Evolutionary conservation across 2,329 filamentous ascomycete genomes (phyloP), one percentile per base, ranked within the genome.

Genomic region (Magnaporthiopsis incrustans): DNA sequence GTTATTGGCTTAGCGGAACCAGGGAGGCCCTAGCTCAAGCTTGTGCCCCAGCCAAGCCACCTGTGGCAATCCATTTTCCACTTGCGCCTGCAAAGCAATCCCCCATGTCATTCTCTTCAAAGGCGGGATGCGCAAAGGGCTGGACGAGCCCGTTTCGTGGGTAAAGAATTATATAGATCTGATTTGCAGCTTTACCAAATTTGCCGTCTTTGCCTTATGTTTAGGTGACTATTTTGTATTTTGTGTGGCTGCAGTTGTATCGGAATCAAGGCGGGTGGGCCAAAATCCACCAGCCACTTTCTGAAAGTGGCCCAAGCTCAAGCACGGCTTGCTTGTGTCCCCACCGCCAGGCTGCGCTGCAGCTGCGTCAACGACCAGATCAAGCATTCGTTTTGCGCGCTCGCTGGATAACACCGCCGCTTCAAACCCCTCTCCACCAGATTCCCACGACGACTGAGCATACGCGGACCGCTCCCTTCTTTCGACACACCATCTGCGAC

Each of bases 271-370:
- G 30, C 30, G 30, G 38, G 14, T 32, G 30, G 30, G 4, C 30
- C 56, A 25, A 56, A 27, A n/a, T 32, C 26, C 44, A 56, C 57
- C 30, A 53, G 27, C 38, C 60, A 62, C 44, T 33, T 57, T 33
- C 18, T 1, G 44, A 5, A 38, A 44, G 38, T 44, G 26, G 44
- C 32, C 22, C 26, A 61, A 62, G 60, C 60, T 62, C 27, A 56
- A 25, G 38, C 35, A 50, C 10, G 11, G n/a, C 33, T 57, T 35
- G 33, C 59, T 61, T 61, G n/a, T 27, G 60, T 56, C 60, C 60
- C 60, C 60, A 62, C 62, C 38, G 57, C 62, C 62, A 63, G 62
- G 62, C 62, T 63, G 62, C 62, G 62, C 32, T 50, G 62, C 22
- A 63, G 62, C 62, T 63, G 62, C 62, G 62, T 63, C 62, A 59